Conservation (phyloP, 257 asterid species). For the Petrea volubilis region DNA sequence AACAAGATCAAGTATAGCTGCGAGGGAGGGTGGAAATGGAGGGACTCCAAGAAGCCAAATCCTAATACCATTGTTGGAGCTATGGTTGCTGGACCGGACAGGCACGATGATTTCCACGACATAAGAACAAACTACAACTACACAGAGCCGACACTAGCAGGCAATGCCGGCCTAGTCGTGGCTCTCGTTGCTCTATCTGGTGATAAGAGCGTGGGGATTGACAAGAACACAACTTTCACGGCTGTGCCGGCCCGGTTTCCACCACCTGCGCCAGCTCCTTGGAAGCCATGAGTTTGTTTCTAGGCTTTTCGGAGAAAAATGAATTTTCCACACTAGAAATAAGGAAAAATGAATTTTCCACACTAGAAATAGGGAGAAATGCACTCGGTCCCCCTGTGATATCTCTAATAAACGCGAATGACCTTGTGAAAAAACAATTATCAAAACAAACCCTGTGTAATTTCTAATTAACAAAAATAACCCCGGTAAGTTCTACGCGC, state of each 20-base stretch:
- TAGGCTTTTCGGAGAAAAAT: too few species aligned
- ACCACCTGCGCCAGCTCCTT: slow-evolving; percentile 97
- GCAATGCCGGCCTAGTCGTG: slow-evolving; percentile 94
- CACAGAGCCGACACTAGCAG: slow-evolving; percentile 93
- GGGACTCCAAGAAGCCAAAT: slow-evolving; percentile 73
- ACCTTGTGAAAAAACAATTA: too few species aligned
- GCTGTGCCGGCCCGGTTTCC: slow-evolving; percentile 97
- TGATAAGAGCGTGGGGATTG: slow-evolving; percentile 45
- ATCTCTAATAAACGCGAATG: too few species aligned
- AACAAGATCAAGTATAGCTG: slow-evolving; percentile 72
- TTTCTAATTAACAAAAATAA: too few species aligned
- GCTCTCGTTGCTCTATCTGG: slow-evolving; percentile 94
- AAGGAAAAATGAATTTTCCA: not conserved
- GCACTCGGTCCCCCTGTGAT: too few species aligned
- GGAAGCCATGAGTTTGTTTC: slow-evolving; percentile 69
- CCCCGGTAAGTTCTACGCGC: too few species aligned
- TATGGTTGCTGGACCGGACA: slow-evolving; percentile 99
- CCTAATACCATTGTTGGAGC: slow-evolving; percentile 83
- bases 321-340: too few species aligned
- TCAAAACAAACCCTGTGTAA: too few species aligned
- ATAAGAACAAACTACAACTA: slow-evolving; percentile 85
- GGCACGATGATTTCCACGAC: slow-evolving; percentile 77
- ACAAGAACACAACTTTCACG: slow-evolving; percentile 88
- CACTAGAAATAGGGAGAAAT: too few species aligned
- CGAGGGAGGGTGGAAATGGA: slow-evolving; percentile 94